Evolutionary conservation across 768 basidiomycete genomes (phyloP), one percentile per base, ranked within the genome.

Genomic region (Hygrocybe punicea): DNA sequence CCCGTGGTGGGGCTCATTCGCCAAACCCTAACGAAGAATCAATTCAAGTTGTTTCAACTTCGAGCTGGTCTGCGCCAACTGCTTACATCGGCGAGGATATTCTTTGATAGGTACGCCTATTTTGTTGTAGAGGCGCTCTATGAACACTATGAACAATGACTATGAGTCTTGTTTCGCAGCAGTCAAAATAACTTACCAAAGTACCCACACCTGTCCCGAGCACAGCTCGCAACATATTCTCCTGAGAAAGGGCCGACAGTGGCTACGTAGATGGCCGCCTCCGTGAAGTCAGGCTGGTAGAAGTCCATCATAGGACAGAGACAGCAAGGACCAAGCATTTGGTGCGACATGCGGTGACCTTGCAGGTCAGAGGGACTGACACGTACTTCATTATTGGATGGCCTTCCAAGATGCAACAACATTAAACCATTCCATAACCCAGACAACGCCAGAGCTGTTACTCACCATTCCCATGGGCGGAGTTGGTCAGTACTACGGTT

Each of bases 221-320:
- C n/a, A n/a, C n/a, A n/a, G n/a, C n/a, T n/a, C n/a, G n/a, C 34
- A 24, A 51, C 24, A 36, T 51, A 51, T 17, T 51, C 50, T 23
- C 50, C 50, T 5, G 16, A 13, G 34, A 16, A 17, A n/a, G 14
- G 50, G 34, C 50, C 50, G 29, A 16, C 4, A 8, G 25, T 36
- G 13, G n/a, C 25, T 25, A 51, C 34, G n/a, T 17, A 51, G 21
- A 51, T 51, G 34, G 50, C 50, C 9, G 50, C 50, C 50, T 51
- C 50, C 29, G 8, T 34, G 50, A 33, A 51, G 46, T 19, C 24
- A 19, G 24, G 24, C 14, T 16, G 5, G 11, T 29, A 16, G 13
- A 10, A n/a, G 25, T n/a, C 34, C 14, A 29, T 36, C n/a, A 51
- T 16, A 23, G 50, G 50, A 23, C 50, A 51, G 13, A 51, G 14